Percentiles rank a stretch among this genome's conserved stretches.
Conservation (phyloP, 2,329 filamentous ascomycete genomes). For the Pyrenochaeta sp. region DNA sequence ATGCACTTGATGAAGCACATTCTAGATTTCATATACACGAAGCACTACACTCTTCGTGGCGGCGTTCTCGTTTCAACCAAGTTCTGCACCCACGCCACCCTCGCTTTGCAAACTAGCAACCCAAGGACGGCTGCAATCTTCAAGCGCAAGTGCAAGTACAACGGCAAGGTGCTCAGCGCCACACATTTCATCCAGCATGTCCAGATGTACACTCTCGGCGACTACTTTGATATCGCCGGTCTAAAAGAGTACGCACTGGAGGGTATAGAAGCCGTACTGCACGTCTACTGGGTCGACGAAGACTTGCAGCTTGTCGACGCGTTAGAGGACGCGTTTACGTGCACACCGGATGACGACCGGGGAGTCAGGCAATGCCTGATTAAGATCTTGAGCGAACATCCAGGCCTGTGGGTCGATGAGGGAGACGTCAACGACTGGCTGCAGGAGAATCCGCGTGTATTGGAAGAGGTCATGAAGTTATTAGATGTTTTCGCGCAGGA, state of each 20-base stretch:
- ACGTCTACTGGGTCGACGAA: conserved; percentile 15
- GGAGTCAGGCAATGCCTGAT: conserved; percentile 6
- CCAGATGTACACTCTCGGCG: conserved; percentile 11
- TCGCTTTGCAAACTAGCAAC: neutral
- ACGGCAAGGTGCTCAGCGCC: conserved; percentile 3
- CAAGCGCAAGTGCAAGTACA: conserved; percentile 8
- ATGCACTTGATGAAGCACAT: conserved; percentile 6
- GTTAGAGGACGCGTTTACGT: conserved; percentile 9
- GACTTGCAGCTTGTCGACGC: conserved; percentile 4
- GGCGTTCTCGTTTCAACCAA: conserved; percentile 1
- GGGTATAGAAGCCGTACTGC: conserved; percentile 7
- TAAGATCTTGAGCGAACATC: conserved; percentile 5
- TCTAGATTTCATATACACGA: conserved; percentile 15
- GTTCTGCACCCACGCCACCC: conserved; percentile 10
- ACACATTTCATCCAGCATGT: conserved; percentile 10
- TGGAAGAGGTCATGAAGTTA: conserved; percentile 5
- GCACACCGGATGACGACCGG: conserved; percentile 8
- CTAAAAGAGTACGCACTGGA: conserved; percentile 6
- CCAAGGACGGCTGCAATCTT: neutral
- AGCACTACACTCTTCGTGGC: conserved; percentile 5
- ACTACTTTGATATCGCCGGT: conserved; percentile 8
- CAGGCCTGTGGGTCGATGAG: conserved; percentile 10
- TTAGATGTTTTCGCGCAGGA: no score
- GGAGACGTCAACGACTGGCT: conserved; percentile 13
- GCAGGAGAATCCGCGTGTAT: conserved; percentile 6